Evolutionary conservation across 345 rosid genomes (phyloP), one percentile per base, ranked within the genome.

Genomic region (Hirschfeldia incana): DNA sequence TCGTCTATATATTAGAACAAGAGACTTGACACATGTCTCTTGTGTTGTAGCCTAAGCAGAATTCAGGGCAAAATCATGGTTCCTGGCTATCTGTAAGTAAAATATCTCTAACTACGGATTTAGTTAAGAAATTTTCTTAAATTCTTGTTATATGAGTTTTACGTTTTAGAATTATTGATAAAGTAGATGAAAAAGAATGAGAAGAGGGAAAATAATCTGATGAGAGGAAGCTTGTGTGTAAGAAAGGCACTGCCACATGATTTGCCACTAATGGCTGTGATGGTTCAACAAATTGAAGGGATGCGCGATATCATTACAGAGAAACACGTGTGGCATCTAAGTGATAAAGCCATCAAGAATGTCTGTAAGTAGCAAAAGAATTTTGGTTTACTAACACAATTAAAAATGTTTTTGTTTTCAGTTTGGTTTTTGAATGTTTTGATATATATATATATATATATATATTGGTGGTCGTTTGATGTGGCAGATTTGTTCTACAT

Each of bases 301-400:
- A 86, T 87, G 79, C 88, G 88, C 77, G 97, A 89, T 30, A 76
- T 89, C 63, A 80, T 89, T 65, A 89, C 91, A 57, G 53, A 83
- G 76, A 94, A 92, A 83, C 89, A 92, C 4, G 73, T 91, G 32
- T 84, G 86, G 91, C 98, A 92, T 84, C 92, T 94, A 12, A 92
- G 97, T 82, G 97, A 94, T 67, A 82, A 81, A 74, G 87, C 94
- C 74, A 84, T 94, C 65, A 94, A 92, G 86, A 89, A 82, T 29
- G 89, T 90, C 8, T 91, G 97, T 92, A 67, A 88, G 98, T 88
- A 0, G 15, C n/a, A 16, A 1, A 36, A 36, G 8, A 36, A 36
- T 9, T 16, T 29, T 6, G 11, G 7, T 12, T 63, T 8, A 10
- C 30, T 8, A 30, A 39, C 1, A 74, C n/a, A 63, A 27, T 3